A percentile compares a stretch with the other conserved stretches of the same genome.
These are phyloP conservation scores for Aspergillus fijiensis DNA, from an alignment of 2,329 filamentous ascomycete genomes.

Conservation along the genomic window DNA sequence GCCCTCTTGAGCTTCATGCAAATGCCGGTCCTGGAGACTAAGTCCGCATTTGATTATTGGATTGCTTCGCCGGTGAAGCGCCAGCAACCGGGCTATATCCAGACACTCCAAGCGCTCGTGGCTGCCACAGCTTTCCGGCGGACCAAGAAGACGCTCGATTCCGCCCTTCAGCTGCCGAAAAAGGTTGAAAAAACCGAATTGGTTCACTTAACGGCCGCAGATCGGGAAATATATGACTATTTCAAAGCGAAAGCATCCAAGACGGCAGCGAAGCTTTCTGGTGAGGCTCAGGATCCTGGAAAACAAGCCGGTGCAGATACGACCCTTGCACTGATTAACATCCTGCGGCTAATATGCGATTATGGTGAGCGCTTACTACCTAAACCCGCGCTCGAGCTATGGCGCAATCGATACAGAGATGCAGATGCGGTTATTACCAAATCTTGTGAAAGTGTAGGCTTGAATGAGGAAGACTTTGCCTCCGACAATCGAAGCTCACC, in stretches of 20 bases:
- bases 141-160: neutral
- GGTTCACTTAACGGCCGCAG: neutral
- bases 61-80: neutral
- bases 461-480: neutral
- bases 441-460: neutral
- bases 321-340: neutral
- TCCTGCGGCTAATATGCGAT: constrained; percentile 8
- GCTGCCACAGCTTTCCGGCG: constrained; percentile 4
- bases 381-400: neutral
- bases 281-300: neutral
- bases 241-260: neutral
- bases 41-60: neutral
- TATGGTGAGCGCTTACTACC: constrained; percentile 7
- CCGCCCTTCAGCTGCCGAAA: neutral
- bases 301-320: too few species aligned
- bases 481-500: too few species aligned
- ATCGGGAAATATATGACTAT: constrained; percentile 6
- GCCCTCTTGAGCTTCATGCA: neutral
- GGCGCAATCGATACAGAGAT: constrained; percentile 1
- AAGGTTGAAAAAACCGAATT: neutral
- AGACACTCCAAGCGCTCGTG: neutral
- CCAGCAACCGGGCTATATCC: neutral
- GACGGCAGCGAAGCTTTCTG: neutral
- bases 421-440: too few species aligned
- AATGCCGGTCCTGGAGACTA: neutral